Percentiles rank a stretch among this genome's conserved stretches.
phyloP scores from a whole-genome alignment of 345 rosid species.

The Schrenkiella parvula region DNA sequence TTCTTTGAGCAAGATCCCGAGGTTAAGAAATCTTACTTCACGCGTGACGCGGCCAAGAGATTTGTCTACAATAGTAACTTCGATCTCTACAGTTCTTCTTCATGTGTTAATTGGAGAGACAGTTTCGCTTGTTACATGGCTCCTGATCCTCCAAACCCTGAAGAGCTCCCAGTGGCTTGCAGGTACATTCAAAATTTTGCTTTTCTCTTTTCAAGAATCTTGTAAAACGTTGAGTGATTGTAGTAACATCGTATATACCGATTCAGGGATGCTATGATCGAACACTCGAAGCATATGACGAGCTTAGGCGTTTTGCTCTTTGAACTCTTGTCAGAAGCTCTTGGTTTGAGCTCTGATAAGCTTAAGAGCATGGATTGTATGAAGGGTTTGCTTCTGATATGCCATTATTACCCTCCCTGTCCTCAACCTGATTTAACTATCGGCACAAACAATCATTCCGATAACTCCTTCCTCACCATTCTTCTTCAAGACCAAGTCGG shows the following conservation, averaged over 20 bases:
- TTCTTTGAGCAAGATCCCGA: slow-evolving; percentile 40
- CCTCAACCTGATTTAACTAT: slow-evolving; percentile 47
- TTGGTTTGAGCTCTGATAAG: slow-evolving; percentile 33
- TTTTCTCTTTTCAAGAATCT: not conserved
- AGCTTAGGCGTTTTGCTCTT: slow-evolving; percentile 33
- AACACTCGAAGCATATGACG: slow-evolving; percentile 33
- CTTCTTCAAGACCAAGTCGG: slow-evolving; percentile 50
- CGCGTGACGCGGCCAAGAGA: slow-evolving; percentile 24
- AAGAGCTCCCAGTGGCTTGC: slow-evolving; percentile 52
- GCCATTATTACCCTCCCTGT: slow-evolving; percentile 45
- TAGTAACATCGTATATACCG: not conserved
- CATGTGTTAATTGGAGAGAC: slow-evolving; percentile 48
- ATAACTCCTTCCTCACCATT: slow-evolving; percentile 35
- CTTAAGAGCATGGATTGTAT: slow-evolving; percentile 32
- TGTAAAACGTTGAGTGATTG: not conserved
- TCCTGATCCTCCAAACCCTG: slow-evolving; percentile 36
- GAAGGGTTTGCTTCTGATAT: slow-evolving; percentile 22
- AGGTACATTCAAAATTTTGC: slow-evolving; percentile 23
- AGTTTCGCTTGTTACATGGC: slow-evolving; percentile 35
- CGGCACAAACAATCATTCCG: slow-evolving; percentile 34
- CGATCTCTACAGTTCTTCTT: slow-evolving; percentile 31
- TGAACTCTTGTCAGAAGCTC: slow-evolving; percentile 42
- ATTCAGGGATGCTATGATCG: slow-evolving; percentile 36
- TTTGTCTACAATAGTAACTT: slow-evolving; percentile 38
- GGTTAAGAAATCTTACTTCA: slow-evolving; percentile 37